phyloP scores from a whole-genome alignment of 768 basidiomycete species.

The Cystoderma amianthinum region DNA sequence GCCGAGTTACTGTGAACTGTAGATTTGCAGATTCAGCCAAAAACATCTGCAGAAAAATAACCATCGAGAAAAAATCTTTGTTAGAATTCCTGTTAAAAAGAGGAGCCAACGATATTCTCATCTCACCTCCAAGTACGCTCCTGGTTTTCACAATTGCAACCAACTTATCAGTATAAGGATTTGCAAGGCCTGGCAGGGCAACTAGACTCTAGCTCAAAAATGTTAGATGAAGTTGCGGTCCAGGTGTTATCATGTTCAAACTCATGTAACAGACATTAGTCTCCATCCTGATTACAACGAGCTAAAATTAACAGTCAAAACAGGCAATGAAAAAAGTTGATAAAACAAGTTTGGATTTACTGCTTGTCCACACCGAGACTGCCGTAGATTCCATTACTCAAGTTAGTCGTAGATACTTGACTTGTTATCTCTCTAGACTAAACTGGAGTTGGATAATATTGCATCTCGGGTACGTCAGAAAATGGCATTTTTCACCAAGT shows the following conservation, averaged over 20 bases:
- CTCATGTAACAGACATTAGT: neutral
- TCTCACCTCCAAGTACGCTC: slow-evolving; percentile 15
- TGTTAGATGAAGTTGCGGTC: neutral
- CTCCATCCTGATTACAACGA: neutral
- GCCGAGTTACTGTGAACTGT: slow-evolving; percentile 1
- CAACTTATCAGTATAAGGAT: slow-evolving; percentile 12
- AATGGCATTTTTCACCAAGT: neutral
- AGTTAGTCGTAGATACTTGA: neutral
- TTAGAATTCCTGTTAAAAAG: slow-evolving; percentile 37
- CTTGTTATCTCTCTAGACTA: neutral
- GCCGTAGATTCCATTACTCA: neutral
- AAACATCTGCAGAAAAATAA: slow-evolving; percentile 61
- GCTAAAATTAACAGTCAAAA: neutral
- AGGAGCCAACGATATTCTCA: slow-evolving; percentile 30
- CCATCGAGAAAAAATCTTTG: slow-evolving; percentile 46
- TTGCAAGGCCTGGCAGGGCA: slow-evolving; percentile 14
- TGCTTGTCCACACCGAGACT: neutral
- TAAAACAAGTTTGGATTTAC: neutral
- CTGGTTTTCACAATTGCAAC: slow-evolving; percentile 7
- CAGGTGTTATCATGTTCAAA: neutral
- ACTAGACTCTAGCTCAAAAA: slow-evolving; percentile 5
- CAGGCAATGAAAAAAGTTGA: neutral
- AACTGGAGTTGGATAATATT: neutral
- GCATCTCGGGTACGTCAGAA: neutral
- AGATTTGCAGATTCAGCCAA: slow-evolving; percentile 49